Percentiles rank a stretch among this genome's conserved stretches.
These are phyloP conservation scores for Sporisorium graminicola DNA, from an alignment of 1,284 basidiomycete species.

Conservation along the genomic window DNA sequence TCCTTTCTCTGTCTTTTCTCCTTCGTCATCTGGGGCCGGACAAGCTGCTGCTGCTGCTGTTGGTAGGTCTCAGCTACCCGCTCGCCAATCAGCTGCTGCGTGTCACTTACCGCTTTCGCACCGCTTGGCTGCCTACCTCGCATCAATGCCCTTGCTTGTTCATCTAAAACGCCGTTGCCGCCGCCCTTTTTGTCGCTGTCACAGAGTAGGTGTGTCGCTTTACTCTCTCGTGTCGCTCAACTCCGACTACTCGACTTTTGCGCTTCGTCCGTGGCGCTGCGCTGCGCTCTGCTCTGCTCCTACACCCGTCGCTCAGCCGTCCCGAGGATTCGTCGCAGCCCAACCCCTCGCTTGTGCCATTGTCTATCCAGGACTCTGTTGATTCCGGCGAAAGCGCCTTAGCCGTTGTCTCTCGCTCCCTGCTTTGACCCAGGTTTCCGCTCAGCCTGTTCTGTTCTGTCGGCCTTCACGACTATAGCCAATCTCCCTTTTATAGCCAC, in stretches of 20 bases:
- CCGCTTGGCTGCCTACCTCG: not conserved
- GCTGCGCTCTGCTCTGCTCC: not conserved
- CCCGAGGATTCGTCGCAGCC: slow-evolving; percentile 1
- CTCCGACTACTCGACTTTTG: not conserved
- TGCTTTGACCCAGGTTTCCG: not conserved
- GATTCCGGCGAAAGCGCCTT: not conserved
- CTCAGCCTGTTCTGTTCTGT: not conserved
- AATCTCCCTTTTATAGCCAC: slow-evolving; percentile 8
- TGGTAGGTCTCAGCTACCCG: not conserved
- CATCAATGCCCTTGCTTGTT: not conserved
- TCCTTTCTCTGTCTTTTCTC: not conserved
- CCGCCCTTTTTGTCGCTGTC: not conserved
- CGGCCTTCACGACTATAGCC: slow-evolving; percentile 1
- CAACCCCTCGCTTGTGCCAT: not conserved
- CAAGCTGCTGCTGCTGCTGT: not conserved
- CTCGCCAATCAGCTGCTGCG: slow-evolving; percentile 6
- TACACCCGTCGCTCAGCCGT: not conserved
- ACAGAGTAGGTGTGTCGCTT: not conserved
- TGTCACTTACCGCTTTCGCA: not conserved
- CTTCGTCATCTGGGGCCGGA: not conserved
- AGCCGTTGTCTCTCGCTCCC: not conserved
- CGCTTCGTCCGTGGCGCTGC: slow-evolving; percentile 1
- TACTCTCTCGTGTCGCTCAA: slow-evolving; percentile 1
- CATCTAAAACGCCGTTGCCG: slow-evolving; percentile 1
- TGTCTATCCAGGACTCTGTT: no score